Conservation (phyloP, 768 basidiomycete species). For the Ramaria sp. region DNA sequence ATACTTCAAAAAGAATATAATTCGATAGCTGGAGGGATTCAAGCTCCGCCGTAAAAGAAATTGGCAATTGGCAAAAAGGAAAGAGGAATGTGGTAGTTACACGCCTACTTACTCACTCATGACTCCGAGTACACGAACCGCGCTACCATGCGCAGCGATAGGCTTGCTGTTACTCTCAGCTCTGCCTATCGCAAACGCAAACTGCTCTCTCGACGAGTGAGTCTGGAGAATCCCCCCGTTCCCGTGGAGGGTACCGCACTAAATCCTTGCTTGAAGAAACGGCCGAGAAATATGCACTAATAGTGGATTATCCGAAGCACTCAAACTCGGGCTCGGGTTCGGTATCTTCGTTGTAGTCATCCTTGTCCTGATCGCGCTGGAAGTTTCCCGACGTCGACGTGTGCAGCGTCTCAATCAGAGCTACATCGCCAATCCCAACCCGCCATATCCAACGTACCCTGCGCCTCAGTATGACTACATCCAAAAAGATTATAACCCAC, state of each 20-base stretch:
- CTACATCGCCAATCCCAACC: constrained; percentile 1
- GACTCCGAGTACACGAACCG: not conserved
- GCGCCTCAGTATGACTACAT: not conserved
- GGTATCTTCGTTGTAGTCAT: not conserved
- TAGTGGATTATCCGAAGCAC: not conserved
- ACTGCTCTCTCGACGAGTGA: not conserved
- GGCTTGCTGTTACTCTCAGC: not conserved
- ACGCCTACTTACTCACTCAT: no score
- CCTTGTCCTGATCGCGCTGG: not conserved
- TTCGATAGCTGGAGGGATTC: no score
- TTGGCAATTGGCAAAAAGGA: no score
- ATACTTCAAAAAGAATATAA: no score
- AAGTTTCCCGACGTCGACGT: not conserved
- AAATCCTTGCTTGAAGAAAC: not conserved
- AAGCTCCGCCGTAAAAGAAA: no score
- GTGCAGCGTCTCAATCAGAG: not conserved
- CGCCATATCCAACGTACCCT: not conserved
- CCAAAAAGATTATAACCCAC: not conserved
- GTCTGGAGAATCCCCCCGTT: no score
- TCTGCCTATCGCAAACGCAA: not conserved
- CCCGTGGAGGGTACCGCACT: no score
- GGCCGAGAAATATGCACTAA: not conserved
- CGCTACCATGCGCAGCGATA: not conserved
- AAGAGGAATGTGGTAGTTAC: no score
- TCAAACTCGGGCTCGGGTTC: not conserved